A percentile compares a stretch with the other conserved stretches of the same genome.
Conservation (phyloP, 1,284 basidiomycete genomes). For the Rhodotorula sp. region DNA sequence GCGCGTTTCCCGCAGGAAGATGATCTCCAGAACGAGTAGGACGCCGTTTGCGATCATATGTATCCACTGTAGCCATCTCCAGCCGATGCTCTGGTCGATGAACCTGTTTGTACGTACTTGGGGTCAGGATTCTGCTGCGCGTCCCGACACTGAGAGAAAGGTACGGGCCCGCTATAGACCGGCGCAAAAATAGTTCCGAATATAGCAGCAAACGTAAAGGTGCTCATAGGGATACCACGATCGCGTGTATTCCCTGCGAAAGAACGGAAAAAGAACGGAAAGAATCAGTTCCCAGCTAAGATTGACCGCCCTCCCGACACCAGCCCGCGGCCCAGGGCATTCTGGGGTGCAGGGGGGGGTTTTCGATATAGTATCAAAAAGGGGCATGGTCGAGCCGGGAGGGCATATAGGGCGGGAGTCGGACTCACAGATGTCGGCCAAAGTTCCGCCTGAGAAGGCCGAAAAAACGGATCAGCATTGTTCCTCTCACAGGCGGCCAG, state of each 20-base stretch:
- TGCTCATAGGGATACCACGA: slow-evolving; percentile 45
- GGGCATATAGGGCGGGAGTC: not conserved
- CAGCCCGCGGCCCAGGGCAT: not conserved
- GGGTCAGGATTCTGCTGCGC: no score
- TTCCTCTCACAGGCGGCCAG: fast-evolving
- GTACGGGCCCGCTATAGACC: slow-evolving; percentile 20
- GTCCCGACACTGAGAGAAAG: no score
- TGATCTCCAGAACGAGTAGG: slow-evolving; percentile 46
- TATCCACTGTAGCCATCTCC: slow-evolving; percentile 44
- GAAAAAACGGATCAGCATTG: not conserved
- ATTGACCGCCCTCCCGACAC: no score
- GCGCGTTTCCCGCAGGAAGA: slow-evolving; percentile 49
- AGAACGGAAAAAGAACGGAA: no score
- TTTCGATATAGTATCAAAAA: no score
- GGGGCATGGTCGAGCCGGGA: not conserved
- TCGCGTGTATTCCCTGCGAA: slow-evolving; percentile 47
- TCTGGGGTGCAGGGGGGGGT: not conserved
- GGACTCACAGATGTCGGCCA: slow-evolving; percentile 20
- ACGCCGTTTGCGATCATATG: slow-evolving; percentile 37
- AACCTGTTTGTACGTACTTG: slow-evolving; percentile 15
- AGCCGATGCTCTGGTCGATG: slow-evolving; percentile 47
- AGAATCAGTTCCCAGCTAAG: not conserved
- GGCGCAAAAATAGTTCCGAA: slow-evolving; percentile 34
- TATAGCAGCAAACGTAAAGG: slow-evolving; percentile 49
- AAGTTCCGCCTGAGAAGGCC: slow-evolving; percentile 26